Conservation (phyloP, 371 early-diverging fungal species). For the Mucor circinelloides region DNA sequence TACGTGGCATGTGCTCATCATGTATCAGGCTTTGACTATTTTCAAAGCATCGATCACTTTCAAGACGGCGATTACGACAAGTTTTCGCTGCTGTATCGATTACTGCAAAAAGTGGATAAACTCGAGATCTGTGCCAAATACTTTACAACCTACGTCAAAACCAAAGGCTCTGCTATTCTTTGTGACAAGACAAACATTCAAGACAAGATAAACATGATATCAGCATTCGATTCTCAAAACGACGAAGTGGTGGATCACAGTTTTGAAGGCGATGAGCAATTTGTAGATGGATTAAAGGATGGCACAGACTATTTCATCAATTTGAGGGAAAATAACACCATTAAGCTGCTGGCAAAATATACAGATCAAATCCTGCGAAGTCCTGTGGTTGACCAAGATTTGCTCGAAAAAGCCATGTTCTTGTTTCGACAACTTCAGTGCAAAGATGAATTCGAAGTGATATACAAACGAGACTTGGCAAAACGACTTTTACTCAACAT, state of each 20-base stretch:
- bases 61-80: constrained; percentile 47
- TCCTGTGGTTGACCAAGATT: constrained; percentile 35
- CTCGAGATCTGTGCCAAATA: constrained; percentile 36
- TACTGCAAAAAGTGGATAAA: constrained; percentile 39
- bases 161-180: constrained; percentile 34
- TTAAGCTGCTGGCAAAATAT: constrained; percentile 69
- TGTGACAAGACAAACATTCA: constrained; percentile 19
- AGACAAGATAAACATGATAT: constrained; percentile 27
- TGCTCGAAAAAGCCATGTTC: constrained; percentile 37
- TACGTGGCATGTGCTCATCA: background rate
- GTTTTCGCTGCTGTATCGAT: constrained; percentile 59
- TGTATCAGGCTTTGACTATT: constrained; percentile 56
- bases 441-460: constrained; percentile 93
- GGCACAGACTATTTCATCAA: constrained; percentile 88
- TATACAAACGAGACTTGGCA: constrained; percentile 91
- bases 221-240: constrained; percentile 69
- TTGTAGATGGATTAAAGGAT: constrained; percentile 73
- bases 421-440: constrained; percentile 43
- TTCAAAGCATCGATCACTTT: constrained; percentile 43
- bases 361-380: constrained; percentile 33
- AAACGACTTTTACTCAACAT: constrained; percentile 78
- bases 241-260: constrained; percentile 67
- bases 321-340: constrained; percentile 78
- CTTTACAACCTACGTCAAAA: constrained; percentile 42
- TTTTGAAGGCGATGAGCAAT: constrained; percentile 68